Base-by-base conservation (phyloP, 2,329 filamentous ascomycete genomes). In the Xylaria sp. region DNA sequence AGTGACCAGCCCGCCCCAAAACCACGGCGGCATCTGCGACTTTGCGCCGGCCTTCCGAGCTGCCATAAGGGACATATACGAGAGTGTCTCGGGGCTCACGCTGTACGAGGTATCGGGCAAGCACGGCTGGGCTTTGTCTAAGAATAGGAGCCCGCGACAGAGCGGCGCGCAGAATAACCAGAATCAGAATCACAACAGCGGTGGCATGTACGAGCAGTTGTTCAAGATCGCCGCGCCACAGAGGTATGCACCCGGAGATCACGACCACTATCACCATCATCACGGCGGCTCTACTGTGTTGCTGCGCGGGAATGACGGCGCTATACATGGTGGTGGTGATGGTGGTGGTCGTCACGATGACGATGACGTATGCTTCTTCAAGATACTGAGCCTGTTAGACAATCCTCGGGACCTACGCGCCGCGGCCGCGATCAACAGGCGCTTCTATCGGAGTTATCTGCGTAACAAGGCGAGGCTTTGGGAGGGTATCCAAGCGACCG, bases 61-160 rank as follows among this genome's bases (percentile, higher is more conserved):
- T 4, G 82, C 84, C 7, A 78, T 88, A 10, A 83, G 80, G 31
- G 85, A 87, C 66, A 83, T 88, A 1, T 86, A 83, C 66, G 85
- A 86, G 62, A 86, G 85, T 63, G 80, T 88, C 2, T 75, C 77
- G 7, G 86, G 86, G 0, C 69, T 88, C 4, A 86, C 84, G 1
- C 78, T 88, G 0, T 78, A 81, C 55, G 85, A 87, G 36, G 81
- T 87, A 0, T 84, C 82, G 18, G 84, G 84, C 0, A 80, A 80
- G 48, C 83, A 84, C 39, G 86, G 85, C 5, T 87, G 85, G 85
- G 85, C 80, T 0, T 68, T 87, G 2, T 71, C 69, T 1, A 71
- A 63, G 41, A 51, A 62, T 1, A 31, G 63, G 9, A 69, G 66
- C 56, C 61, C 63, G 18, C 64, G 67, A 18, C 64, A 67, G 3